Base-by-base conservation (phyloP, 2,329 filamentous ascomycete genomes). In the Aspergillus sp. region DNA sequence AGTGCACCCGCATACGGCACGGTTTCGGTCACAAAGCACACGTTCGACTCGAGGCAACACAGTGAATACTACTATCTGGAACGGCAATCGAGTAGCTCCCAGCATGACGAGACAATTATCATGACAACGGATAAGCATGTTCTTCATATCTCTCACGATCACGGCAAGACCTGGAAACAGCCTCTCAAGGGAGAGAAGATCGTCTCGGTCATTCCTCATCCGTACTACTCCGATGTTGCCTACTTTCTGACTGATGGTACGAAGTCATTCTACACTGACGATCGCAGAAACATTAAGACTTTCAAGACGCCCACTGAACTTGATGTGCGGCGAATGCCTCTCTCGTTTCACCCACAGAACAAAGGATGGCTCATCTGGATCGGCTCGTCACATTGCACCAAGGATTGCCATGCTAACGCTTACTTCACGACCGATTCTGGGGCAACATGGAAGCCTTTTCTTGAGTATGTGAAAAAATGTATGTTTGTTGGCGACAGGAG, bases 351-450 rank as follows among this genome's bases (percentile, higher is more conserved):
- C 60, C 86, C 90, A 1, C 82, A 85, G 56, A 81, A 86, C 60
- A 86, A 85, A 63, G 86, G 95, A 60, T 96, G 90, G 89, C 75
- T 97, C 39, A 86, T 98, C 52, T 97, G 90, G 90, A 82, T 86
- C 43, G 91, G 90, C 35, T 72, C 73, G 7, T 72, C 82, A 54
- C 80, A 85, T 52, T 94, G 88, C 63, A 79, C 83, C 9, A 70
- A 68, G 13, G 70, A 80, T 30, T 96, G 90, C 65, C 84, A 87
- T 58, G 76, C 76, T 1, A 81, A 86, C 52, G 88, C 90, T 2
- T 89, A 86, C 41, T 76, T 88, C 49, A 89, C 87, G 32, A 83
- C 74, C 27, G 88, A 95, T 61, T 85, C 88, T 45, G 91, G 91
- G 27, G 70, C 74, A 25, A 81, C 85, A 51, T 98, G 93, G 93